Percentiles rank a stretch among this genome's conserved stretches.
These are phyloP conservation scores for Kluyveromyces marxianus DNA, from an alignment of 1,139 yeast genomes.

Conservation along the genomic window DNA sequence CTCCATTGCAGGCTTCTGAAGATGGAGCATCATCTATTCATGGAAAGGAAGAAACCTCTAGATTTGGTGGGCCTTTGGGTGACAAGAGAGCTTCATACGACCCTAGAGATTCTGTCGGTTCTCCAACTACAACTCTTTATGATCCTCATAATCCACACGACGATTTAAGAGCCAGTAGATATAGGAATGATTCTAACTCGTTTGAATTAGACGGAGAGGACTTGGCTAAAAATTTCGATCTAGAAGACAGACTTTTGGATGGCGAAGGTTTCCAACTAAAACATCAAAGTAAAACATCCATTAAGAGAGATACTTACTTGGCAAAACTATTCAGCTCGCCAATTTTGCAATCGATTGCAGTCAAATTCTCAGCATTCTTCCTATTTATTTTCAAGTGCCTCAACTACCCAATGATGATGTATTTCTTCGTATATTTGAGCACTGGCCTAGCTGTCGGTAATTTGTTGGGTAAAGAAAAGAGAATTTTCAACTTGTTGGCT, in stretches of 20 bases:
- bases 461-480: conserved; percentile 55
- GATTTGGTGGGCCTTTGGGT: too few species aligned
- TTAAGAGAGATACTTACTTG: conserved; percentile 30
- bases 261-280: conserved; percentile 7
- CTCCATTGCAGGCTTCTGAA: neutral
- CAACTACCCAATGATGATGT: conserved; percentile 61
- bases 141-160: conserved; percentile 3
- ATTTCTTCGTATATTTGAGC: conserved; percentile 51
- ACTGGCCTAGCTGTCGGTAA: conserved; percentile 74
- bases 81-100: neutral
- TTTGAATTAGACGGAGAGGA: conserved; percentile 9
- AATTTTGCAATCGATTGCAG: conserved; percentile 30
- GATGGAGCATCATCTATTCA: too few species aligned
- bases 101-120: conserved; percentile 5
- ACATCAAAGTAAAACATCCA: conserved; percentile 10
- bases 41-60: too few species aligned
- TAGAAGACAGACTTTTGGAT: conserved; percentile 5
- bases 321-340: conserved; percentile 28
- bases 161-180: conserved; percentile 3
- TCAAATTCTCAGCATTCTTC: conserved; percentile 35
- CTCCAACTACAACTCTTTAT: conserved; percentile 5
- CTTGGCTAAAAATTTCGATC: conserved; percentile 1
- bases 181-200: conserved; percentile 7
- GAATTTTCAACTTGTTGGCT: conserved; percentile 77
- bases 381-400: conserved; percentile 42